A percentile compares a stretch with the other conserved stretches of the same genome.
Evolutionary conservation across 164 flowering plant genomes (phyloP).

Genomic region (Sextonia rubra): DNA sequence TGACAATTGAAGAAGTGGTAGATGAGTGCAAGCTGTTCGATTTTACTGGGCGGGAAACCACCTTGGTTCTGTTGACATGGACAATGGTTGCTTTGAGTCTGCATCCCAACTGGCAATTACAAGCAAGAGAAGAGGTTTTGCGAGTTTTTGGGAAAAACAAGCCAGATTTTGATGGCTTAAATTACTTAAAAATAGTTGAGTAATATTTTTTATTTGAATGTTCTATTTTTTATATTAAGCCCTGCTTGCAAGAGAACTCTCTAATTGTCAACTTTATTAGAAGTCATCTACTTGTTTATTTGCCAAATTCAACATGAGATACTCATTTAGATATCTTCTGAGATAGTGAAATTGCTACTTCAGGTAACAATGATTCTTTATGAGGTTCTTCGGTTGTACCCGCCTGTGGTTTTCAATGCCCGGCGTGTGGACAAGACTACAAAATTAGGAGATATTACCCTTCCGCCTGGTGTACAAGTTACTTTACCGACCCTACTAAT

Average conservation of each 20-base stretch:
- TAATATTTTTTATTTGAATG: neutral
- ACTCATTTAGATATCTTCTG: neutral
- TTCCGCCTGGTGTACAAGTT: neutral
- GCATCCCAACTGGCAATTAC: conserved; percentile 44
- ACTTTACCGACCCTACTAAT: neutral
- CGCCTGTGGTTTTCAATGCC: neutral
- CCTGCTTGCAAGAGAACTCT: too few species aligned
- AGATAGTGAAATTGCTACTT: neutral
- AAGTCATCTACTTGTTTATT: too few species aligned
- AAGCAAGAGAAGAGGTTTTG: conserved; percentile 47
- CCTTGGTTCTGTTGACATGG: conserved; percentile 41
- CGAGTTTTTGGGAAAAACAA: conserved; percentile 17
- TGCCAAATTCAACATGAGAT: too few species aligned
- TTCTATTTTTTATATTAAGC: too few species aligned
- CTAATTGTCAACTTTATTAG: too few species aligned
- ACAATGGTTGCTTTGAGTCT: conserved; percentile 31
- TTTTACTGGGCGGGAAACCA: conserved; percentile 49
- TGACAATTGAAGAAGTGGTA: conserved; percentile 5
- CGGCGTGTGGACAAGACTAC: neutral
- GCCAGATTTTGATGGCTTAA: conserved; percentile 26
- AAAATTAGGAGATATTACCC: neutral
- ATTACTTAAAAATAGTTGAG: conserved; percentile 5
- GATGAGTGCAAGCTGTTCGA: conserved; percentile 38
- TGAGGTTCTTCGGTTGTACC: conserved; percentile 7
- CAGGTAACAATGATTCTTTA: conserved; percentile 10